phyloP scores from a whole-genome alignment of 805 yeast species.

The Nakazawaea pomicola region DNA sequence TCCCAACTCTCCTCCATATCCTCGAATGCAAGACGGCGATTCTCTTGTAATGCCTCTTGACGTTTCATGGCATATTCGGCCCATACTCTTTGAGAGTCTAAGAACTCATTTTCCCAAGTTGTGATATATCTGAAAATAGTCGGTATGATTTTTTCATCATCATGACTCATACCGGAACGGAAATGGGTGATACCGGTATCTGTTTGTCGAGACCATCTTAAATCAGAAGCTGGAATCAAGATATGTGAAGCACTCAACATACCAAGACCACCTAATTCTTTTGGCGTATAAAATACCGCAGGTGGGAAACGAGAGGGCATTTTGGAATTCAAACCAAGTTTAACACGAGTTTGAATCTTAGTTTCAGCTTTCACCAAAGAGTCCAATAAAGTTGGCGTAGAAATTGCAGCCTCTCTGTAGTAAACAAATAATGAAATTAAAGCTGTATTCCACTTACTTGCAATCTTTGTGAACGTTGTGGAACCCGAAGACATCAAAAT shows the following conservation, averaged over 20 bases:
- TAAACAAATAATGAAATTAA: constrained; percentile 81
- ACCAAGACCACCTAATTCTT: constrained; percentile 95
- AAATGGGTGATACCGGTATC: constrained; percentile 94
- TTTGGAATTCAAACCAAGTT: constrained; percentile 91
- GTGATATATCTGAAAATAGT: constrained; percentile 90
- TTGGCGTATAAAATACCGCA: constrained; percentile 96
- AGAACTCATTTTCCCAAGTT: constrained; percentile 94
- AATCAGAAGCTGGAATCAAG: constrained; percentile 87
- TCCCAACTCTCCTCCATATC: constrained; percentile 96
- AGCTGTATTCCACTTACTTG: constrained; percentile 95
- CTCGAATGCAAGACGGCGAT: constrained; percentile 83
- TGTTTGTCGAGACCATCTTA: constrained; percentile 88
- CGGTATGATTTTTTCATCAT: constrained; percentile 79
- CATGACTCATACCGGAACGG: constrained; percentile 86
- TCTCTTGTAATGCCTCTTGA: constrained; percentile 79
- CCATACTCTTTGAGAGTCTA: constrained; percentile 96
- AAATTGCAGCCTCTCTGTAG: constrained; percentile 86
- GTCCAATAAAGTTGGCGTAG: constrained; percentile 76
- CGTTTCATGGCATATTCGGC: constrained; percentile 91
- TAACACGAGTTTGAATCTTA: constrained; percentile 87
- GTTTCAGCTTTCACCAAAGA: constrained; percentile 87
- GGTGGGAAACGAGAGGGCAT: constrained; percentile 99
- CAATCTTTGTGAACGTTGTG: constrained; percentile 89
- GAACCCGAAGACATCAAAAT: constrained; percentile 94
- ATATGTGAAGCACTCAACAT: constrained; percentile 97